Conservation (phyloP, 2,329 filamentous ascomycete species). For the Aaosphaeria arxii region DNA sequence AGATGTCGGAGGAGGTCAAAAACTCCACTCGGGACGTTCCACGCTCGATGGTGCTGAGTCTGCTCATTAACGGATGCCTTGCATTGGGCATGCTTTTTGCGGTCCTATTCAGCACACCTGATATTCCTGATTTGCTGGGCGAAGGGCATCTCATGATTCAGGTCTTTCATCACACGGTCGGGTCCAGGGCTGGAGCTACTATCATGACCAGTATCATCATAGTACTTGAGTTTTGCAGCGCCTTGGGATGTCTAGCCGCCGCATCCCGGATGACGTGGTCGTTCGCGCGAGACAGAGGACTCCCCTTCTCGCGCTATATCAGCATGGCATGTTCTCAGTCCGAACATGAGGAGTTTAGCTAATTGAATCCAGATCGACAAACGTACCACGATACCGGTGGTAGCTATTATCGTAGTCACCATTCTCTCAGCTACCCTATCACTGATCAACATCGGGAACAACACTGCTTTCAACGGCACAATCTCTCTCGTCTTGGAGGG, state of each 20-base stretch:
- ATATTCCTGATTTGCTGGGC: conserved; percentile 11
- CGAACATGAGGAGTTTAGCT: neutral
- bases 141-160: conserved; percentile 36
- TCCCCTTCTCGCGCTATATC: conserved; percentile 35
- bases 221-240: conserved; percentile 40
- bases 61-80: conserved; percentile 41
- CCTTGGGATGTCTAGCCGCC: conserved; percentile 40
- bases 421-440: conserved; percentile 44
- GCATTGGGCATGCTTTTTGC: conserved; percentile 42
- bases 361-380: conserved; percentile 24
- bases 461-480: conserved; percentile 33
- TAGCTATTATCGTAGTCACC: conserved; percentile 47
- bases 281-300: conserved; percentile 43
- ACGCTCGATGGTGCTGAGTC: conserved; percentile 42
- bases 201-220: conserved; percentile 47
- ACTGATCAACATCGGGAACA: conserved; percentile 53
- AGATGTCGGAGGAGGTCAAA: conserved; percentile 40
- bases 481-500: conserved; percentile 35
- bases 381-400: conserved; percentile 41
- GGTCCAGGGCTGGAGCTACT: conserved; percentile 40
- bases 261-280: conserved; percentile 44
- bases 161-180: conserved; percentile 41
- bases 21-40: conserved; percentile 38
- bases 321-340: conserved; percentile 17
- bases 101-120: conserved; percentile 39